Conservation (phyloP, 345 rosid genomes). For the Theobroma cacao region DNA sequence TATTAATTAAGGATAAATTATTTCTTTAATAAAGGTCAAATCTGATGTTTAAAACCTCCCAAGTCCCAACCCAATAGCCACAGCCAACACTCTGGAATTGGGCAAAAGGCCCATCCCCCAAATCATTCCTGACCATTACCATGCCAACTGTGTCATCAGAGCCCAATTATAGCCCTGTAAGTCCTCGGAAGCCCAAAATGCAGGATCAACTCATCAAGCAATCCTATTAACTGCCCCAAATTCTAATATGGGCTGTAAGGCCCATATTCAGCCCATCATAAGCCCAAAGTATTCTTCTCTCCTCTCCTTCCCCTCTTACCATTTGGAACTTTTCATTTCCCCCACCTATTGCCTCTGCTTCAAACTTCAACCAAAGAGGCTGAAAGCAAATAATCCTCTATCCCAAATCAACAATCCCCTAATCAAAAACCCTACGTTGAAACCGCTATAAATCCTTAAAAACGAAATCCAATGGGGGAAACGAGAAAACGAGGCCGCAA, state of each 20-base stretch:
- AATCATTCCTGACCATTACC: too few species aligned
- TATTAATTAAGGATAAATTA: too few species aligned
- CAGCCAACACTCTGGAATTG: too few species aligned
- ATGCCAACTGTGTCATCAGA: too few species aligned
- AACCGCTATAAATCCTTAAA: neutral
- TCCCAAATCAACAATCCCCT: neutral
- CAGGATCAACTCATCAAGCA: too few species aligned
- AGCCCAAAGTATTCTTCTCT: neutral
- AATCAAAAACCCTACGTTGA: neutral
- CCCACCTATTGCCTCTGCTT: neutral
- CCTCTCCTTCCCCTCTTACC: neutral
- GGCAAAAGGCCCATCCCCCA: too few species aligned
- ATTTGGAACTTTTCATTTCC: neutral
- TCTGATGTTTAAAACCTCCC: too few species aligned
- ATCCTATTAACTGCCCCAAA: too few species aligned
- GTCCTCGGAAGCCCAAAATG: too few species aligned
- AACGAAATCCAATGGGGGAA: constrained; percentile 20
- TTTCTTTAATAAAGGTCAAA: too few species aligned
- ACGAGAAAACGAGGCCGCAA: constrained; percentile 48
- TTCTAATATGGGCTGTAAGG: neutral
- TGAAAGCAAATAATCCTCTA: neutral
- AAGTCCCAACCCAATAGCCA: too few species aligned
- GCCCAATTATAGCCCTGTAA: too few species aligned
- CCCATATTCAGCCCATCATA: neutral
- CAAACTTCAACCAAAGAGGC: neutral